Evolutionary conservation across 139 green algal genomes (phyloP).

Genomic region (Ettlia oleoabundans): DNA sequence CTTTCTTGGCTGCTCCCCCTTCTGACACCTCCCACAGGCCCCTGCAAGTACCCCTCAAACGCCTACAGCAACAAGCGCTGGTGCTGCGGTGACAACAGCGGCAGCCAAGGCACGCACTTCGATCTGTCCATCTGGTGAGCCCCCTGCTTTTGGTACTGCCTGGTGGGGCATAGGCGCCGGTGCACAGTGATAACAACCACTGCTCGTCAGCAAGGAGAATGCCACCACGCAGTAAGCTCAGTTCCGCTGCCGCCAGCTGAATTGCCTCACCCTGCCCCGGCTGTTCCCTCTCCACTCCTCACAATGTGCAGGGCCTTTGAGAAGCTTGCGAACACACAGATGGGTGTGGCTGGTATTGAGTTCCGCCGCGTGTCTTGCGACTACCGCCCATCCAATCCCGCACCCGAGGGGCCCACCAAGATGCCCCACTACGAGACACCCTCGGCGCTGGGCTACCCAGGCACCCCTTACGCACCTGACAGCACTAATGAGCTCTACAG

Average conservation of each 20-base stretch:
- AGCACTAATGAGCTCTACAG: background rate
- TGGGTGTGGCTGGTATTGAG: background rate
- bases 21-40: slow-evolving; percentile 2
- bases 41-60: slow-evolving; percentile 48
- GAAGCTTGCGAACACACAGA: background rate
- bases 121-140: slow-evolving; percentile 44
- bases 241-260: background rate
- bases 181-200: too few relatives aligned
- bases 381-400: background rate
- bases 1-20: background rate
- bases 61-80: slow-evolving; percentile 53
- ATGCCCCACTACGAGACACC: background rate
- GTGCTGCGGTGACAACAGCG: slow-evolving; percentile 47
- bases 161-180: background rate
- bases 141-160: background rate
- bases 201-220: too few relatives aligned
- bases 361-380: slow-evolving; percentile 7
- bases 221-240: too few relatives aligned
- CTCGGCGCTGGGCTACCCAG: background rate
- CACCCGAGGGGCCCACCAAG: background rate
- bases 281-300: background rate
- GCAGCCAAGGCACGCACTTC: slow-evolving; percentile 30
- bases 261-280: background rate
- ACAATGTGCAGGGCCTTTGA: slow-evolving; percentile 18
- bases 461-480: slow-evolving; percentile 1